These are phyloP conservation scores for Croton setiger DNA, from an alignment of 441 rosid genomes.

Conservation along the genomic window DNA sequence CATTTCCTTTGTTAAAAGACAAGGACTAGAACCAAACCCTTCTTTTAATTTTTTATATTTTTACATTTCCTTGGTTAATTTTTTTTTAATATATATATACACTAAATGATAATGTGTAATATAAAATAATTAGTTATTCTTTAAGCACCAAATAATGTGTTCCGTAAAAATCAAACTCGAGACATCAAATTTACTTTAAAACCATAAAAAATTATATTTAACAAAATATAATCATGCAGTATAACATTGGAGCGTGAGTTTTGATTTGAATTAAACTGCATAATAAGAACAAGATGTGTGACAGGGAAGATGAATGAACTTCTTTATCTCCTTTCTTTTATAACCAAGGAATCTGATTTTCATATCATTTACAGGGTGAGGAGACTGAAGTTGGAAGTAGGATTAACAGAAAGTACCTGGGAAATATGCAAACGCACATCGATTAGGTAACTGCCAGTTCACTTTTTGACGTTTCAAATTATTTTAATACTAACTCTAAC, in stretches of 20 bases:
- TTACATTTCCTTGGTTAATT: no score
- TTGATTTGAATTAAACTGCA: background rate
- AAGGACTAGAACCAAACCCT: background rate
- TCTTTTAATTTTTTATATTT: background rate
- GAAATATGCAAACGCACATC: slow-evolving; percentile 14
- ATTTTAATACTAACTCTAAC: no score
- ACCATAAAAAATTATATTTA: no score
- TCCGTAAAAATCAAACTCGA: no score
- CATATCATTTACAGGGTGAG: background rate
- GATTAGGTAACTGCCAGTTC: background rate
- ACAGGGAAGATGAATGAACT: background rate
- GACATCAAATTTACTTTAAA: no score
- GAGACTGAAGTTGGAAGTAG: background rate
- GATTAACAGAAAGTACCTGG: background rate
- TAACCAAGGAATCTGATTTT: slow-evolving; percentile 5
- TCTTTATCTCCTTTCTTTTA: background rate
- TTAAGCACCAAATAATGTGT: no score
- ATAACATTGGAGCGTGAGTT: background rate
- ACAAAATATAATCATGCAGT: no score
- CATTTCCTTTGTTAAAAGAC: background rate
- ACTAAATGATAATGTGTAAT: no score
- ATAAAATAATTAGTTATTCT: no score
- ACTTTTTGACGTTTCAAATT: background rate
- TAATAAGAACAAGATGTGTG: background rate
- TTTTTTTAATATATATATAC: no score